Percentiles rank a stretch among this genome's conserved stretches.
phyloP scores from a whole-genome alignment of 1,284 basidiomycete species.

The Lentinula novae-zelandiae region DNA sequence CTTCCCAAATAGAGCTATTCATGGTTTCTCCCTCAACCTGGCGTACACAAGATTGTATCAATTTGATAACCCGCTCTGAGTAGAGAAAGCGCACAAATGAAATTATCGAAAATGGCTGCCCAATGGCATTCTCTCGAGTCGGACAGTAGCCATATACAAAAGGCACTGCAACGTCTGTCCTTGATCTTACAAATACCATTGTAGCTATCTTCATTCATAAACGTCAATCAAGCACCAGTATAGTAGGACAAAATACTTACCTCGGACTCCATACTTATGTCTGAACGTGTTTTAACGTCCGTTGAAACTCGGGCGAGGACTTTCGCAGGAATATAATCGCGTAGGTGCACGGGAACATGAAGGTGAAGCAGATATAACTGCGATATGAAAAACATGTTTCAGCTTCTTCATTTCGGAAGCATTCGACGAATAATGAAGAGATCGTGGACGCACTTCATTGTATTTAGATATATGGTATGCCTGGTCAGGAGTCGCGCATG shows the following conservation, averaged over 20 bases:
- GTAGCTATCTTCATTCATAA: slow-evolving; percentile 19
- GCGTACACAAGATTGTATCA: neutral
- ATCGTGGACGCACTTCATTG: slow-evolving; percentile 18
- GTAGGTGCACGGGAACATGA: slow-evolving; percentile 14
- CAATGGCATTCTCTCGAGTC: slow-evolving; percentile 20
- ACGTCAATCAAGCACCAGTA: neutral
- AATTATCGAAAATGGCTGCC: slow-evolving; percentile 21
- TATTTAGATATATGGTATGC: slow-evolving; percentile 16
- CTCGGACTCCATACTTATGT: slow-evolving; percentile 23
- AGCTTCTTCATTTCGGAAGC: neutral
- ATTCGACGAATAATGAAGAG: neutral
- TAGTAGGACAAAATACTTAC: slow-evolving; percentile 6
- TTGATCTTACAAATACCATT: slow-evolving; percentile 21
- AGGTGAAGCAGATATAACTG: slow-evolving; percentile 21
- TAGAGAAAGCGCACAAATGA: slow-evolving; percentile 18
- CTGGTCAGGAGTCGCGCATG: slow-evolving; percentile 19
- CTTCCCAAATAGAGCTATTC: slow-evolving; percentile 20
- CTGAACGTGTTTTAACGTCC: slow-evolving; percentile 20
- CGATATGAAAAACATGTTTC: neutral
- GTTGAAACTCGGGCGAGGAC: slow-evolving; percentile 22
- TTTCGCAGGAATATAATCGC: slow-evolving; percentile 13
- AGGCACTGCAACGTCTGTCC: slow-evolving; percentile 19
- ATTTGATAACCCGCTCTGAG: neutral
- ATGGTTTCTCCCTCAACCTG: slow-evolving; percentile 20
- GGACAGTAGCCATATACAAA: slow-evolving; percentile 22